Conservation (phyloP, 306 rosid genomes). For the Quercus agrifolia region DNA sequence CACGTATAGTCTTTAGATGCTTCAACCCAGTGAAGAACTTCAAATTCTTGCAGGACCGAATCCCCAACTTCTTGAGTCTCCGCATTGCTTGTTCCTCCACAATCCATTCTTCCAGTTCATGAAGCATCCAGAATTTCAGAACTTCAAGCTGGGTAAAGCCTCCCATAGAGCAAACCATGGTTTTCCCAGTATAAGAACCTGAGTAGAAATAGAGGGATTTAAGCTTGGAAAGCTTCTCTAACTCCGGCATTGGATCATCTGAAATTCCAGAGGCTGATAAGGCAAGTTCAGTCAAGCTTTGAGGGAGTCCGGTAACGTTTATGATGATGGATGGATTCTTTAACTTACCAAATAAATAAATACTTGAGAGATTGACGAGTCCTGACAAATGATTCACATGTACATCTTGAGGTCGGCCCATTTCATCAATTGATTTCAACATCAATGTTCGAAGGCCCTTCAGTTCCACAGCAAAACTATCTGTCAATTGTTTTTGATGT, state of each 20-base stretch:
- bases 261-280: too few species aligned
- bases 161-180: not conserved
- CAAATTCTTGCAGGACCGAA: constrained; percentile 11
- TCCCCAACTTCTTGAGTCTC: constrained; percentile 24
- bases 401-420: not conserved
- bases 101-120: not conserved
- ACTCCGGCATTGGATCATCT: too few species aligned
- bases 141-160: constrained; percentile 31
- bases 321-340: too few species aligned
- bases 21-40: constrained; percentile 13
- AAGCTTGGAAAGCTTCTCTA: too few species aligned
- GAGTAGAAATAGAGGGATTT: too few species aligned
- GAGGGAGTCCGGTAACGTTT: too few species aligned
- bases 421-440: not conserved
- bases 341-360: constrained; percentile 27
- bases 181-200: constrained; percentile 15
- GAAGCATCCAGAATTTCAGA: constrained; percentile 34
- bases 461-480: too few species aligned
- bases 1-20: constrained; percentile 2
- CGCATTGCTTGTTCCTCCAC: too few species aligned
- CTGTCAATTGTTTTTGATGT: too few species aligned
- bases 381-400: not conserved
- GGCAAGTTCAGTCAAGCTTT: too few species aligned
- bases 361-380: constrained; percentile 25
- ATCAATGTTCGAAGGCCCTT: too few species aligned